Evolutionary conservation across 2,329 filamentous ascomycete genomes (phyloP), one percentile per base, ranked within the genome.

Genomic region (Diaporthe longicolla): DNA sequence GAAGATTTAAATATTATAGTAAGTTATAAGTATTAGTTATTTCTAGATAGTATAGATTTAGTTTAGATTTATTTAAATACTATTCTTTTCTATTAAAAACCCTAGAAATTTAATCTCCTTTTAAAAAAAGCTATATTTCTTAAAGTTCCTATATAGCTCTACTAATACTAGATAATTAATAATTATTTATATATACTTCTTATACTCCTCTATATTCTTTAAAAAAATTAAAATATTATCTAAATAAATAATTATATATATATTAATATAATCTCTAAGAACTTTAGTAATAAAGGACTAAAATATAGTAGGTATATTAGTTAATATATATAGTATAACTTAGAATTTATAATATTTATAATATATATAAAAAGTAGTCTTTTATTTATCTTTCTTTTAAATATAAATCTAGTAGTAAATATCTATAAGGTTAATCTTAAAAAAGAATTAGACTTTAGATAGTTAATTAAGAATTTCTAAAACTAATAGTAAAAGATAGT

Each of bases 171-270:
- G 6, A 10, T 24, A 52, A 52, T 52, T 15, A 24, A 52, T 24
- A 52, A 52, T 52, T 26, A 13, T 52, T 52, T 52, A 52, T 26
- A 52, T 52, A 52, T 52, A 52, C 13, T 48, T 21, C 17, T 48
- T 21, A 24, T 52, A 24, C 10, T 52, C 4, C 6, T 52, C 11
- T 24, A 24, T 52, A 24, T 24, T 48, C 21, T 48, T 21, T 19
- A 45, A 48, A 48, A 48, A 52, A 37, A 37, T 52, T 13, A 52
- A 52, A 52, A 52, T 52, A 52, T 52, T 52, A 24, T 52, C 10
- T 52, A 52, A 52, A 52, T 52, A 52, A 24, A 52, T 52, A 52
- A 52, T 52, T n/a, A 52, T 52, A 52, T 52, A 52, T 3, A 52
- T 52, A 52, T 52, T 52, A 32, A 55, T 55, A 55, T 55, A 55